Percentiles rank a stretch among this genome's conserved stretches.
Conservation (phyloP, 768 basidiomycete genomes). For the Leccinum obscurum region DNA sequence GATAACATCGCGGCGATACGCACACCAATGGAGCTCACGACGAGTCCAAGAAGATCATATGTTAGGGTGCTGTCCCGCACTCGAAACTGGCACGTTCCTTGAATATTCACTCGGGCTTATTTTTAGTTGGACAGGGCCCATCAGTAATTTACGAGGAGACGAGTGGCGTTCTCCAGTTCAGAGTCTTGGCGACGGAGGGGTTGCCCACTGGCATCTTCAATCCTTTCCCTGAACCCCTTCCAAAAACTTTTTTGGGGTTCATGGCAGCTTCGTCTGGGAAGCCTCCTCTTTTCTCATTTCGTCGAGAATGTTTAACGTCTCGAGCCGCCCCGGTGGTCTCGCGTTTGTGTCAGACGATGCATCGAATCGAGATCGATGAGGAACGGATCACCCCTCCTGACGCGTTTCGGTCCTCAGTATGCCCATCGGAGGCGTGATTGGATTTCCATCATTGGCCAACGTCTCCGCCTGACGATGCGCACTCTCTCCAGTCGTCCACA, state of each 20-base stretch:
- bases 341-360: not conserved
- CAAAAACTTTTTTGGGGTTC: not conserved
- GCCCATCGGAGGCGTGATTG: not conserved
- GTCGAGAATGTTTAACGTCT: not conserved
- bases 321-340: not conserved
- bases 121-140: conserved; percentile 1
- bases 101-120: not conserved
- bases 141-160: not conserved
- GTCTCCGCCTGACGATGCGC: no score
- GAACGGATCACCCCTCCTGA: not conserved
- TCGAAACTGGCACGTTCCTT: not conserved
- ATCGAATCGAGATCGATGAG: not conserved
- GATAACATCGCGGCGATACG: not conserved
- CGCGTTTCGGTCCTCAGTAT: not conserved
- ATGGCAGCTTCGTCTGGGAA: not conserved
- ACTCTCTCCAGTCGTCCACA: not conserved
- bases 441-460: not conserved
- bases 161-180: conserved; percentile 8
- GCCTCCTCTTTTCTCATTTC: not conserved
- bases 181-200: not conserved
- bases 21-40: not conserved
- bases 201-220: not conserved
- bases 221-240: not conserved
- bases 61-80: not conserved
- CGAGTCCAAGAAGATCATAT: not conserved